Evolutionary conservation across 2,329 filamentous ascomycete genomes (phyloP), one percentile per base, ranked within the genome.

Genomic region (Colletotrichum sansevieriae): DNA sequence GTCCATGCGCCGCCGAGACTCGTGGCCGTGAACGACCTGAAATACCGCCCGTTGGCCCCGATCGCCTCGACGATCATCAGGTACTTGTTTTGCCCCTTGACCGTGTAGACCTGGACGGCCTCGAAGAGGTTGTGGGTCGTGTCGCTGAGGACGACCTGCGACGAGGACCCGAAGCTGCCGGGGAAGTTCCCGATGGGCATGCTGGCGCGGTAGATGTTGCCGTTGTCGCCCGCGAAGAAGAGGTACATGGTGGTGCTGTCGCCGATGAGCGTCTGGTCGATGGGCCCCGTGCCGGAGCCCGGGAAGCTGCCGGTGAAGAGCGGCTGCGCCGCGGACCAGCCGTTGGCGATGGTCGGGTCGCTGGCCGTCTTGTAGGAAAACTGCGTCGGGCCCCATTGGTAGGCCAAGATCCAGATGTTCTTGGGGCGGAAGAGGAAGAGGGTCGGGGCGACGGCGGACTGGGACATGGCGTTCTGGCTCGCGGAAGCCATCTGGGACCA

Each of bases 31-130:
- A 88, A 91, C 1, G 88, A 90, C 65, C 89, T 88, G 84, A 91
- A 91, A 78, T 87, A 92, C 2, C 90, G 84, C 1, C 89, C 89
- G 37, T 82, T 78, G 0, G 76, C 43, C 1, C 89, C 89, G 49
- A 87, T 85, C 0, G 87, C 82, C 76, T 92, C 90, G 39, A 91
- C 88, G n/a, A 91, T 84, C 87, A 91, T 91, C 64, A 91, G 84
- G 77, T 91, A 91, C 71, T 84, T 78, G 71, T 81, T 81, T 72
- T 84, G 80, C 33, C 85, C 86, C 37, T 82, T 52, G 65, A 91
- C 73, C 2, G 83, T 89, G 79, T 91, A 92, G 51, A 92, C 89
- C 73, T 91, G 85, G 0, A 90, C 88, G 0, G 88, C 88, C 74
- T 92, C 90, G 76, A 91, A 91, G 1, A 91, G 81, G 74, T 89